Evolutionary conservation across 805 yeast species (phyloP).

Genomic region (Saccharomycopsis fermentans): DNA sequence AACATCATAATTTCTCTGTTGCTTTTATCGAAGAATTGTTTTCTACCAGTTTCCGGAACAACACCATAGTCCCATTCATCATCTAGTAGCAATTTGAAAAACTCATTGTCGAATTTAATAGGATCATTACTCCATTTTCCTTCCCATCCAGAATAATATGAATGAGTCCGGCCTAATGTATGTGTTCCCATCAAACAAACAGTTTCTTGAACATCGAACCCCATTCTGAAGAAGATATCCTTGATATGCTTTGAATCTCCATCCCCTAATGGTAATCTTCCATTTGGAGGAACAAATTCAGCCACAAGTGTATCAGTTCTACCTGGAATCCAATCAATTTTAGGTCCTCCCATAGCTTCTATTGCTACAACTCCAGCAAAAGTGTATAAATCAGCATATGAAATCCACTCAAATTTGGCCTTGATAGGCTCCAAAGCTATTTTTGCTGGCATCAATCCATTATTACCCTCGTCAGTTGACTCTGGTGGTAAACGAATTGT

Average conservation of each 20-base stretch:
- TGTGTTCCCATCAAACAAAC: constrained; percentile 41
- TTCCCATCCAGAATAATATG: constrained; percentile 38
- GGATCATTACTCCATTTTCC: constrained; percentile 40
- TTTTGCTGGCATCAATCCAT: constrained; percentile 36
- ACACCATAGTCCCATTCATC: constrained; percentile 23
- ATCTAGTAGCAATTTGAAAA: constrained; percentile 28
- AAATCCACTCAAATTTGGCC: constrained; percentile 34
- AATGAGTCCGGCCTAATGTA: constrained; percentile 40
- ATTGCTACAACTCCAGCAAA: constrained; percentile 42
- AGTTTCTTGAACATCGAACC: constrained; percentile 37
- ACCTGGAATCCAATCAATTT: constrained; percentile 40
- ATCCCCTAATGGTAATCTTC: constrained; percentile 42
- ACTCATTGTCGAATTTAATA: constrained; percentile 33
- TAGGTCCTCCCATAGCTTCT: constrained; percentile 41
- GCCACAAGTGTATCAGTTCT: constrained; percentile 32
- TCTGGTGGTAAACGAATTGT: constrained; percentile 30
- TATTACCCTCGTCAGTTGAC: constrained; percentile 39
- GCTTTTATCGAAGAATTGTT: constrained; percentile 31
- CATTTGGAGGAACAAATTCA: constrained; percentile 33
- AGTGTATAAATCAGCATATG: constrained; percentile 43
- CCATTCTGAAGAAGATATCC: constrained; percentile 36
- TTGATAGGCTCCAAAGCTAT: constrained; percentile 32
- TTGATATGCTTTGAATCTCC: constrained; percentile 37
- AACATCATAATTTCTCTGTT: constrained; percentile 35
- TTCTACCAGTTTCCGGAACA: constrained; percentile 34